Conservation (phyloP, 345 rosid species). For the Garcia nutans region DNA sequence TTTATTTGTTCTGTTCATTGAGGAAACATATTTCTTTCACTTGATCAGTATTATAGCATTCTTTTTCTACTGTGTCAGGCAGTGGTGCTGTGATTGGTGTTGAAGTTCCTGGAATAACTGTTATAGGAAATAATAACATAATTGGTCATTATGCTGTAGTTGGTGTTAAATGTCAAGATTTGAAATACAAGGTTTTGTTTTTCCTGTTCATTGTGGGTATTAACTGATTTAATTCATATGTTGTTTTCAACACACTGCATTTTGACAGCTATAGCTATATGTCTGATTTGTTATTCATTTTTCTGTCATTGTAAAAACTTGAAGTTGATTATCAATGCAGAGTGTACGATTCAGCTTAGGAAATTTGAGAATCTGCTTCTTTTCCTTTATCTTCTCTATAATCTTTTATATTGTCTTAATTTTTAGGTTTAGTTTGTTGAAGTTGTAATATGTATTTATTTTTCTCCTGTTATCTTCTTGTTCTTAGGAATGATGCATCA, state of each 20-base stretch:
- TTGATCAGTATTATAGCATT: no score
- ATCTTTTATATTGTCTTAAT: no score
- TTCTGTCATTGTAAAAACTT: neutral
- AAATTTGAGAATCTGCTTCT: neutral
- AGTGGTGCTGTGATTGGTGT: slow-evolving; percentile 95
- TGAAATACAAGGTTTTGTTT: slow-evolving; percentile 71
- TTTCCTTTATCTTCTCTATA: neutral
- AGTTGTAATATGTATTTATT: no score
- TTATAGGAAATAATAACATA: slow-evolving; percentile 63
- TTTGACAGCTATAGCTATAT: neutral
- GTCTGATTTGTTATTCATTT: neutral
- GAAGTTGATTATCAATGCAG: neutral
- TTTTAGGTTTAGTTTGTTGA: no score
- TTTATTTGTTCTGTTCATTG: neutral
- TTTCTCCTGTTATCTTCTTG: no score
- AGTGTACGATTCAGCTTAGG: neutral
- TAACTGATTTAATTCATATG: neutral
- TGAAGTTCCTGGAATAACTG: slow-evolving; percentile 71
- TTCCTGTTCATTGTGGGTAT: neutral
- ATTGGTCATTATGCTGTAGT: slow-evolving; percentile 79
- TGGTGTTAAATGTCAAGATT: slow-evolving; percentile 91
- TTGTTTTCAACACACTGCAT: neutral
- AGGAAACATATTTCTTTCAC: no score
- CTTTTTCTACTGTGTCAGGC: slow-evolving; percentile 38
- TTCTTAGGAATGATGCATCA: no score